These are phyloP conservation scores for Phyllosticta citriasiana DNA, from an alignment of 2,329 filamentous ascomycete genomes.

Conservation along the genomic window DNA sequence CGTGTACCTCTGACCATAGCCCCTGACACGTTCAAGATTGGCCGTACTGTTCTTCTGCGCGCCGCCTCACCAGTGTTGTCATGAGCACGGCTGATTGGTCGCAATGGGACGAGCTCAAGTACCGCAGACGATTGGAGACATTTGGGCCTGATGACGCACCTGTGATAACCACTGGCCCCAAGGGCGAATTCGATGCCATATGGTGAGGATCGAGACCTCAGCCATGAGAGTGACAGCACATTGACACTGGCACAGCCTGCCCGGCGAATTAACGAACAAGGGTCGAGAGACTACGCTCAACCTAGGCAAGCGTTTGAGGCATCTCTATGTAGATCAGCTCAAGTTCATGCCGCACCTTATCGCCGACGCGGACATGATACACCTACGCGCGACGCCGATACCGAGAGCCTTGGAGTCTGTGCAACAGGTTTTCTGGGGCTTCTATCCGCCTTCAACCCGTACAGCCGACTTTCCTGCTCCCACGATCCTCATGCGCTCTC, in stretches of 20 bases:
- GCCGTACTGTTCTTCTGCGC: conserved; percentile 80
- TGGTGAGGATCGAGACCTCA: conserved; percentile 50
- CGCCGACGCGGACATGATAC: conserved; percentile 33
- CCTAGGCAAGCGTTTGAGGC: conserved; percentile 37
- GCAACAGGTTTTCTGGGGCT: conserved; percentile 40
- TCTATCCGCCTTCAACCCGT: conserved; percentile 36
- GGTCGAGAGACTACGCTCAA: conserved; percentile 40
- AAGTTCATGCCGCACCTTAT: conserved; percentile 38
- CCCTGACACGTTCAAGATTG: conserved; percentile 46
- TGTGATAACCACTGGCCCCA: conserved; percentile 56
- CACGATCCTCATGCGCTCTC: conserved; percentile 35
- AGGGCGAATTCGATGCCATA: conserved; percentile 63
- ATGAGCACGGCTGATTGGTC: conserved; percentile 43
- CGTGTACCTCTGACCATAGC: conserved; percentile 10
- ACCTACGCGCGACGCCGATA: conserved; percentile 39
- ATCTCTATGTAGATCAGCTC: conserved; percentile 41
- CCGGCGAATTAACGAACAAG: conserved; percentile 41
- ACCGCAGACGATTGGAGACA: conserved; percentile 68
- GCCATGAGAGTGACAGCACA: neutral
- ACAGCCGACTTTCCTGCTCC: conserved; percentile 33
- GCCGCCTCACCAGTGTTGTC: conserved; percentile 56
- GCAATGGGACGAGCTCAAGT: conserved; percentile 50
- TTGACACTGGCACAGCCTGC: conserved; percentile 23
- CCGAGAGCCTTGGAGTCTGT: conserved; percentile 40
- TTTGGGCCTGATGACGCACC: conserved; percentile 59